Conservation (phyloP, 2,329 filamentous ascomycete species). For the Aschersonia sp. region DNA sequence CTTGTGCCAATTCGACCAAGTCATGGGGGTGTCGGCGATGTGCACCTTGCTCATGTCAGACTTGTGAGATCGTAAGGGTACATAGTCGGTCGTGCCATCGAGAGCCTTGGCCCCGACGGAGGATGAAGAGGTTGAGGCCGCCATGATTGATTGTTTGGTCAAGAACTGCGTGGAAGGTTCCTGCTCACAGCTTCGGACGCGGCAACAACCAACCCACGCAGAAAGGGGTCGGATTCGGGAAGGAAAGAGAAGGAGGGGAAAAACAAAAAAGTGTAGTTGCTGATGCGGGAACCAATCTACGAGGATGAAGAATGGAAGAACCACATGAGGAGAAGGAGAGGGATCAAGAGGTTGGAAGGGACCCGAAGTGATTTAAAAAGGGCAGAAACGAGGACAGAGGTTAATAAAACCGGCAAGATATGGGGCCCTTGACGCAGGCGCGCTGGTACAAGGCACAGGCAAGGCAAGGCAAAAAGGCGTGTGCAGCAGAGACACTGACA, state of each 20-base stretch:
- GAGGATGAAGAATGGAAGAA: not conserved
- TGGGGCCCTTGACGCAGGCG: conserved; percentile 1
- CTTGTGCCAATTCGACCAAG: conserved; percentile 72
- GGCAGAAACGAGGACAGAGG: not conserved
- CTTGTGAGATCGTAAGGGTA: conserved; percentile 30
- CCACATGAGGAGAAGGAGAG: not conserved
- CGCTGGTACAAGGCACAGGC: not conserved
- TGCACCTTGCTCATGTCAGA: conserved; percentile 58
- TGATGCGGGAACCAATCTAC: not conserved
- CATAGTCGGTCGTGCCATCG: conserved; percentile 43
- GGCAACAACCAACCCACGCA: too few relatives aligned
- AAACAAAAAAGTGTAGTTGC: not conserved
- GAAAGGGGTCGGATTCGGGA: too few relatives aligned
- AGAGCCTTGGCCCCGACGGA: conserved; percentile 24
- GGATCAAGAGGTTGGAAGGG: not conserved
- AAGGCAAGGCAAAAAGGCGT: too few relatives aligned
- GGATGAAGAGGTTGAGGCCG: conserved; percentile 1
- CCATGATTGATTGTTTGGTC: conserved; percentile 1
- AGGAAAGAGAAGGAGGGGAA: not conserved
- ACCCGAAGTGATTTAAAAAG: conserved; percentile 1
- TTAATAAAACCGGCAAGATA: not conserved
- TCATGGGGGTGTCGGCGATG: conserved; percentile 72
- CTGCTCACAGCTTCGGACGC: too few relatives aligned
- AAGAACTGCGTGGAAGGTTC: too few relatives aligned
- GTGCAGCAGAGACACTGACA: too few relatives aligned